Conservation (phyloP, 2,329 filamentous ascomycete species). For the Teratosphaeriaceae sp. region DNA sequence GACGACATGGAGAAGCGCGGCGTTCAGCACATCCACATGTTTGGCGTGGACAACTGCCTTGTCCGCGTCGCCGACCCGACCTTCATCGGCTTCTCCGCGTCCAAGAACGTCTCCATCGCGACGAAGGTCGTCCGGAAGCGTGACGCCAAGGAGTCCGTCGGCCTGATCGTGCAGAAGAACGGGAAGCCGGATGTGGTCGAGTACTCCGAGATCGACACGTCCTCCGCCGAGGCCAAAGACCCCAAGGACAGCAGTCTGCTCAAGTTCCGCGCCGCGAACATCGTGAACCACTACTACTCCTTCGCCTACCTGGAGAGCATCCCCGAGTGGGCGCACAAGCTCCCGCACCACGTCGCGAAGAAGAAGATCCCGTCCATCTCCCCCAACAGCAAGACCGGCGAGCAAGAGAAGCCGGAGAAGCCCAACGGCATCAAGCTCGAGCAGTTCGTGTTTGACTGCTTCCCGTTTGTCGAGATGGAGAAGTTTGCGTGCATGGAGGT, state of each 20-base stretch:
- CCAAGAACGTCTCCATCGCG: constrained; percentile 85
- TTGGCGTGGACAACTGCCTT: constrained; percentile 99
- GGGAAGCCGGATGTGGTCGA: constrained; percentile 96
- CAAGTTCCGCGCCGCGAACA: constrained; percentile 96
- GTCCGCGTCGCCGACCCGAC: constrained; percentile 95
- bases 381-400: constrained; percentile 56
- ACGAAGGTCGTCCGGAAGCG: constrained; percentile 99
- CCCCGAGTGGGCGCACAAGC: constrained; percentile 73
- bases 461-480: constrained; percentile 75
- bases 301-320: constrained; percentile 88
- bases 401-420: constrained; percentile 82
- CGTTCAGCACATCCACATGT: constrained; percentile 91
- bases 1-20: constrained; percentile 83
- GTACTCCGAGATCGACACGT: constrained; percentile 92
- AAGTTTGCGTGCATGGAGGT: constrained; percentile 97
- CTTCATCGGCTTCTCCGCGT: constrained; percentile 89
- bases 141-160: constrained; percentile 90
- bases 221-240: constrained; percentile 74
- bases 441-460: constrained; percentile 98
- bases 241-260: constrained; percentile 71
- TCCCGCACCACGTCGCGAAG: constrained; percentile 91
- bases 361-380: constrained; percentile 96
- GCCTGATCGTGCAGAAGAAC: constrained; percentile 90
- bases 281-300: constrained; percentile 99
- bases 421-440: constrained; percentile 98